Evolutionary conservation across 2,329 filamentous ascomycete species (phyloP), one percentile per base, ranked within the genome.

Genomic region (Didymella sp.): DNA sequence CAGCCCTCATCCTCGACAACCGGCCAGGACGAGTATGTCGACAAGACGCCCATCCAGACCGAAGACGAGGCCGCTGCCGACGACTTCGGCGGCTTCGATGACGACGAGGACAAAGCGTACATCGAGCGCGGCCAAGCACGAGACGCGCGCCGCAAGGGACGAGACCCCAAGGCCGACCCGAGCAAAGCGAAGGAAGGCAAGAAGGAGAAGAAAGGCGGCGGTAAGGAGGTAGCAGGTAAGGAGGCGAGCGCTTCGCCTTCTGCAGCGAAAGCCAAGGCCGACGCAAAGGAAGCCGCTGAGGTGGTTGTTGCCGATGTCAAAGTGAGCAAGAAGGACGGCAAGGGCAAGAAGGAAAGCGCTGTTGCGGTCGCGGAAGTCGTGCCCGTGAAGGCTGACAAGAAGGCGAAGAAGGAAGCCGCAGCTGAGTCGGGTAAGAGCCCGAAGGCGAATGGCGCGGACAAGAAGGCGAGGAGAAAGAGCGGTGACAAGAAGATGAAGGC

Each of bases 31-130:
- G 71, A 80, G 38, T 75, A 85, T 53, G 75, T 89, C 17, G 89
- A 95, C 75, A 89, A 86, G 80, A 86, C 88, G 1, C 90, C 89
- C 12, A 87, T 92, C 54, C 73, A 79, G 12, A 78, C 79, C 9
- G 74, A 76, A 6, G 65, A 66, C n/a, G 68, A 70, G 40, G 66
- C 72, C 2, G 71, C 74, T 17, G 76, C 69, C 3, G 63, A 75
- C 44, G 78, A 76, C 54, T 83, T 83, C 73, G 81, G 79, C 28
- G 80, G 77, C 25, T 83, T 77, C 56, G 80, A 82, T 45, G 79
- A 81, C 6, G 79, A 81, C n/a, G 81, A 82, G 60, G 81, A 83
- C 59, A 63, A 76, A 44, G 73, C 73, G 64, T 78, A 78, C 56
- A 82, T 83, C 56, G 76, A 82, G 67, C 72, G 78, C 33, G 78